A percentile compares a stretch with the other conserved stretches of the same genome.
Conservation (phyloP, 2,329 filamentous ascomycete genomes). For the Talaromyces pinophilus region DNA sequence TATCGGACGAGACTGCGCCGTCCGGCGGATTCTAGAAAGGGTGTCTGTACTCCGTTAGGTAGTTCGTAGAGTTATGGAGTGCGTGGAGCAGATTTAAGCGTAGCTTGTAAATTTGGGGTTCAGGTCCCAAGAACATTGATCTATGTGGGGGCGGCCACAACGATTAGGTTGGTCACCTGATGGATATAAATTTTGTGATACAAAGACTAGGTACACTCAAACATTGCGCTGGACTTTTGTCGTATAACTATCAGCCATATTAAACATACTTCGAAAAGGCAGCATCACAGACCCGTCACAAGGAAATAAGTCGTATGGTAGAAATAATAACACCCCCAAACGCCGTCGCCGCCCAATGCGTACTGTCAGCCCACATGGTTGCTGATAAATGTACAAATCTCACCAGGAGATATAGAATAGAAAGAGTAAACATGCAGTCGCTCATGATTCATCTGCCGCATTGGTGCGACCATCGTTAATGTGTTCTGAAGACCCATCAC, state of each 20-base stretch:
- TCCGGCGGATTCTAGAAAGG: slow-evolving; percentile 1
- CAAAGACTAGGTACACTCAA: not conserved
- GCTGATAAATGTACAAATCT: slow-evolving; percentile 20
- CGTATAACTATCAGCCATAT: not conserved
- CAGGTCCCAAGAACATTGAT: not conserved
- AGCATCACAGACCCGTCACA: not conserved
- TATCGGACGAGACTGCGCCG: slow-evolving; percentile 15
- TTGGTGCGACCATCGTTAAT: slow-evolving; percentile 9
- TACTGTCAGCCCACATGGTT: slow-evolving; percentile 1
- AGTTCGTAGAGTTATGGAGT: not conserved
- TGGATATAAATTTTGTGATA: not conserved
- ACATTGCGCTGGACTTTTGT: slow-evolving; percentile 6
- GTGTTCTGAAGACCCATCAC: slow-evolving; percentile 27
- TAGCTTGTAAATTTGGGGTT: not conserved
- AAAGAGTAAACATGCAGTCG: not conserved
- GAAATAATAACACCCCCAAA: slow-evolving; percentile 15
- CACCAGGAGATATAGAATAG: slow-evolving; percentile 22
- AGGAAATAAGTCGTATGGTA: slow-evolving; percentile 1
- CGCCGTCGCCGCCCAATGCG: slow-evolving; percentile 15
- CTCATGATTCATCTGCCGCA: slow-evolving; percentile 15
- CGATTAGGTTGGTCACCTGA: slow-evolving; percentile 10
- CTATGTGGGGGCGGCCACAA: not conserved
- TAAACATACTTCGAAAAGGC: not conserved
- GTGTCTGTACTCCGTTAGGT: not conserved
- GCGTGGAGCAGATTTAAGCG: not conserved